Evolutionary conservation across 768 basidiomycete species (phyloP).

Genomic region (Boletus tylopilopsis): DNA sequence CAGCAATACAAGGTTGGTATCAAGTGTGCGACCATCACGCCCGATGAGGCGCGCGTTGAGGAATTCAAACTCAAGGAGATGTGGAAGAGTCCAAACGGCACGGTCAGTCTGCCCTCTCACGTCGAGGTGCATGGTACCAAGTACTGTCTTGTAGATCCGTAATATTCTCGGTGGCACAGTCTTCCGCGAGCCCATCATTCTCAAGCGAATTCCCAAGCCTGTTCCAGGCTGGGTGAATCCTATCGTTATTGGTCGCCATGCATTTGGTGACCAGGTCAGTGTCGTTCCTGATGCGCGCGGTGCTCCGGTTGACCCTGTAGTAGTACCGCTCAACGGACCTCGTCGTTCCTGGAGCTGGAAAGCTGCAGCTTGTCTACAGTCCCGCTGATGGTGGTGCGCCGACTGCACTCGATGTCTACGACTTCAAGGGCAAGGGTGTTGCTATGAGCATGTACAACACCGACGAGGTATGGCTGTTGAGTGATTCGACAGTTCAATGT

Average conservation of each 20-base stretch:
- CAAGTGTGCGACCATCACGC: conserved; percentile 99
- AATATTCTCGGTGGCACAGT: conserved; percentile 98
- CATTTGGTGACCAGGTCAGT: conserved; percentile 89
- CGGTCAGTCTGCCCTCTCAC: conserved; percentile 45
- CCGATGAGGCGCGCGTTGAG: conserved; percentile 92
- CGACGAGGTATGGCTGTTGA: conserved; percentile 59
- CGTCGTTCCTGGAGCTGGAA: conserved; percentile 87
- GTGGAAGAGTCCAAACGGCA: conserved; percentile 98
- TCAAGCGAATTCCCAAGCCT: conserved; percentile 85
- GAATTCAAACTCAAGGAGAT: conserved; percentile 99
- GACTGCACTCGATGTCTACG: conserved; percentile 78
- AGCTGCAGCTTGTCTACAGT: conserved; percentile 87
- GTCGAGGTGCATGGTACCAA: not conserved
- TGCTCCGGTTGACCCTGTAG: conserved; percentile 4
- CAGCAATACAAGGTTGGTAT: conserved; percentile 93
- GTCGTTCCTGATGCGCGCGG: conserved; percentile 6
- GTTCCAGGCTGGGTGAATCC: conserved; percentile 97
- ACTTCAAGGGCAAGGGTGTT: conserved; percentile 91
- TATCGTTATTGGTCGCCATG: conserved; percentile 95
- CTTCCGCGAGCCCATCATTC: conserved; percentile 97
- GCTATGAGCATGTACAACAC: conserved; percentile 99
- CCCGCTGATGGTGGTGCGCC: conserved; percentile 71
- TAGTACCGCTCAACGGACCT: conserved; percentile 94
- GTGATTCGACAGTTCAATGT: not conserved
- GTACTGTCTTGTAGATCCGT: conserved; percentile 59